Evolutionary conservation across 768 basidiomycete species (phyloP).

Genomic region (Mrakia hoshinonis): DNA sequence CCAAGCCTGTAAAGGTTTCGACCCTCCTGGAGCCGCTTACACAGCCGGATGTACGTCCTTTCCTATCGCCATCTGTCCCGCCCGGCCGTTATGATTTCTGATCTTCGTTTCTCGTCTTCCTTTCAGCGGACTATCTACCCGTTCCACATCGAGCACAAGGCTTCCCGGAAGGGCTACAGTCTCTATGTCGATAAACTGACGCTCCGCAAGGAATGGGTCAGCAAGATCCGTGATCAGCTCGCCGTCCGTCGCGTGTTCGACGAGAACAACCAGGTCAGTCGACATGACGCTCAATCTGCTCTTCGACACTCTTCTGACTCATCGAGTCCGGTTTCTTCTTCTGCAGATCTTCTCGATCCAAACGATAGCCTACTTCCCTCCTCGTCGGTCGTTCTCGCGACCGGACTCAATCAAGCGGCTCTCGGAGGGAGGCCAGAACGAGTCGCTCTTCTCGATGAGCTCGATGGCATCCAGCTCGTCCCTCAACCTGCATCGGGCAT

Average conservation of each 20-base stretch:
- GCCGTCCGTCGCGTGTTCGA: constrained; percentile 2
- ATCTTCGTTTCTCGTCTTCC: too few species aligned
- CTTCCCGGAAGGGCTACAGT: constrained; percentile 3
- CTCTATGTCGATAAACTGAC: constrained; percentile 13
- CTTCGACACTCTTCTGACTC: background rate
- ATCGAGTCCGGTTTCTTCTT: background rate
- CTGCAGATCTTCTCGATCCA: constrained; percentile 17
- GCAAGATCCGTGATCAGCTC: constrained; percentile 12
- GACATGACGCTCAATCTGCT: background rate
- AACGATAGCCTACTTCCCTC: constrained; percentile 15
- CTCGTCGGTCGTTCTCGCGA: background rate
- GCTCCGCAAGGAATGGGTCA: constrained; percentile 22
- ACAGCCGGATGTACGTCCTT: constrained; percentile 20
- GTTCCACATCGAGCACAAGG: constrained; percentile 26
- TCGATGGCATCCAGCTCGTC: background rate
- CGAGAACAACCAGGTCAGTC: constrained; percentile 24
- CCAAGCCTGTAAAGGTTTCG: constrained; percentile 15
- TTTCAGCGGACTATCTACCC: constrained; percentile 11
- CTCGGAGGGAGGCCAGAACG: constrained; percentile 1
- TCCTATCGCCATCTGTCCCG: background rate
- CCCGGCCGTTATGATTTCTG: background rate
- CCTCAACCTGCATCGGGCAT: constrained; percentile 6
- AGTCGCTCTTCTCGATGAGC: constrained; percentile 5
- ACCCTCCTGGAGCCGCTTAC: constrained; percentile 21
- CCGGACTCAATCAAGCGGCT: constrained; percentile 7